Conservation (phyloP, 108 stramenopile genomes). For the Cyclotella baltica region DNA sequence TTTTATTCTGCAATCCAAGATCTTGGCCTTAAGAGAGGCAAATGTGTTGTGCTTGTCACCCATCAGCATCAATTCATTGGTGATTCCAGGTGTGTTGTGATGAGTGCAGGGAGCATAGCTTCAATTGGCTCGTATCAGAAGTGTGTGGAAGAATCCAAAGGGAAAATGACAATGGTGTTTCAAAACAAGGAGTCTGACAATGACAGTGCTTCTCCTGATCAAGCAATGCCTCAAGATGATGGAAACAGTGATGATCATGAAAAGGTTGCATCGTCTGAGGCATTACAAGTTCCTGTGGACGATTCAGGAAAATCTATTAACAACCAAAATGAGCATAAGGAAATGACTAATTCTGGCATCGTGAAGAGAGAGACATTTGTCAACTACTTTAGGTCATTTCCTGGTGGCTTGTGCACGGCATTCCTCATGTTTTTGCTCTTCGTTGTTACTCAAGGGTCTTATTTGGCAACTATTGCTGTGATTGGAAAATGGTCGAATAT, state of each 20-base stretch:
- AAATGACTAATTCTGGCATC: slow-evolving; percentile 75
- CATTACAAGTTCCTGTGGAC: slow-evolving; percentile 1
- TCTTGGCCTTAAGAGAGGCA: slow-evolving; percentile 61
- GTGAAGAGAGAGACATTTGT: slow-evolving; percentile 77
- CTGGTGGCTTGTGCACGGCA: slow-evolving; percentile 62
- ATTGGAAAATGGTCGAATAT: slow-evolving; percentile 75
- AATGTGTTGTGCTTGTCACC: slow-evolving; percentile 88
- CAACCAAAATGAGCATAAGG: slow-evolving; percentile 62
- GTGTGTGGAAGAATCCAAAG: slow-evolving; percentile 66
- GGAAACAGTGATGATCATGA: no score
- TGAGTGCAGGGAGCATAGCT: slow-evolving; percentile 70
- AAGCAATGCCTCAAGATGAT: no score
- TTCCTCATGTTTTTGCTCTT: slow-evolving; percentile 64
- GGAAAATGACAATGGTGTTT: slow-evolving; percentile 33
- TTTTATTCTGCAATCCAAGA: slow-evolving; percentile 83
- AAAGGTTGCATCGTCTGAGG: background rate
- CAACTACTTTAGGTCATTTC: slow-evolving; percentile 74
- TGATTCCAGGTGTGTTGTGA: slow-evolving; percentile 71
- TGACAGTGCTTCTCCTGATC: slow-evolving; percentile 17
- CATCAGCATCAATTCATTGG: slow-evolving; percentile 93
- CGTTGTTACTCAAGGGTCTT: slow-evolving; percentile 63
- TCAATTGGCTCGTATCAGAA: slow-evolving; percentile 75
- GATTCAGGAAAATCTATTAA: slow-evolving; percentile 8
- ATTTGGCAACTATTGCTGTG: slow-evolving; percentile 61
- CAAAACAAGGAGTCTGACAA: slow-evolving; percentile 29